Percentiles rank a stretch among this genome's conserved stretches.
phyloP scores from a whole-genome alignment of 768 basidiomycete genomes.

The Phlebiopsis gigantea region DNA sequence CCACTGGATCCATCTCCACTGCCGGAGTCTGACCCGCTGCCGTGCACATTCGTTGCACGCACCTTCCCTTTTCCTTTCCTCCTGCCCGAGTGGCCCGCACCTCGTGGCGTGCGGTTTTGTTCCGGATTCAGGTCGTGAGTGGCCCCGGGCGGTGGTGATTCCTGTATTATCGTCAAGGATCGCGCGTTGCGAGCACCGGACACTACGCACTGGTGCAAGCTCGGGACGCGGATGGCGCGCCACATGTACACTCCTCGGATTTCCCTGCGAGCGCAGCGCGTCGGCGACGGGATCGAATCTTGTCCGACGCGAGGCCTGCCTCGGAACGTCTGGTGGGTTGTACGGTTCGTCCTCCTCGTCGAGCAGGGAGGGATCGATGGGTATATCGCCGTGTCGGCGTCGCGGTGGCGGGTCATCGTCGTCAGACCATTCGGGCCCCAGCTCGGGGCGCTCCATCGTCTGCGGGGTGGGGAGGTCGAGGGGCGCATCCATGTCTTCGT shows the following conservation, averaged over 20 bases:
- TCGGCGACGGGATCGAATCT: slow-evolving; percentile 2
- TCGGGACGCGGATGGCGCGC: background rate
- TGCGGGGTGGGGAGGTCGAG: background rate
- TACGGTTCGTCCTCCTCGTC: background rate
- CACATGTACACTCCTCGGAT: background rate
- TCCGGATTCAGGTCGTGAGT: background rate
- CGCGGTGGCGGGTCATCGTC: background rate
- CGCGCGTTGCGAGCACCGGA: background rate
- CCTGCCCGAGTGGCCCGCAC: background rate
- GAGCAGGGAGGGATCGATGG: background rate
- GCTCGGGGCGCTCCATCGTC: background rate
- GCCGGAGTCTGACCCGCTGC: background rate
- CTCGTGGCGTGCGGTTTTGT: background rate
- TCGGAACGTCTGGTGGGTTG: background rate
- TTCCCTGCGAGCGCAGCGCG: background rate
- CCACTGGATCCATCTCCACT: background rate
- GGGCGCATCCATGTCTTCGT: background rate
- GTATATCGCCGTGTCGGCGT: background rate
- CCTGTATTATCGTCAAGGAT: background rate
- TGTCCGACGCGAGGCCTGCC: too few species aligned
- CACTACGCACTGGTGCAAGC: background rate
- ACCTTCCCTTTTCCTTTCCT: background rate
- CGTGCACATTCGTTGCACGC: background rate
- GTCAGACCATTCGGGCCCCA: background rate
- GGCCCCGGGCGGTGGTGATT: background rate